A percentile compares a stretch with the other conserved stretches of the same genome.
These are phyloP conservation scores for Wallacemonas sp. DNA, from an alignment of 208 protist species.

Conservation along the genomic window DNA sequence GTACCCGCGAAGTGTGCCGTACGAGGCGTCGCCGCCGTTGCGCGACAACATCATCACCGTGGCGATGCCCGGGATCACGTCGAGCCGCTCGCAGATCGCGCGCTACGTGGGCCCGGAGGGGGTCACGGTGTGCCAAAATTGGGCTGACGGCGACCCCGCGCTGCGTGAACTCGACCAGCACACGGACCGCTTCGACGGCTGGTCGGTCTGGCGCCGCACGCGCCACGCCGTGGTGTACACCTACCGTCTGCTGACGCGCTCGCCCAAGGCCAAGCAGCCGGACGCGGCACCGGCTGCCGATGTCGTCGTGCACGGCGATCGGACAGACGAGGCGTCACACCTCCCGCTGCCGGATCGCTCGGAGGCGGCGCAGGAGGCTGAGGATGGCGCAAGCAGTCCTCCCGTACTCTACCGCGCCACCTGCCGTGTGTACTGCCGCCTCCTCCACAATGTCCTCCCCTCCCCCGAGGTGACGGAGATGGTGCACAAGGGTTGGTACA, in stretches of 20 bases:
- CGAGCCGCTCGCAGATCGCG: constrained; percentile 57
- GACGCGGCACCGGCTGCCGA: not conserved
- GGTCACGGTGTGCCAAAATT: constrained; percentile 71
- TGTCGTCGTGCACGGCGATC: too few species aligned
- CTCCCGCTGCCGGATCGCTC: too few species aligned
- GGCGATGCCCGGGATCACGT: constrained; percentile 70
- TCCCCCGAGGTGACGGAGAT: constrained; percentile 81
- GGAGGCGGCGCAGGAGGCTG: not conserved
- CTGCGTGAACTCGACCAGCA: constrained; percentile 3
- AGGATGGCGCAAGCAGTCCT: constrained; percentile 16
- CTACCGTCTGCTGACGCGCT: not conserved
- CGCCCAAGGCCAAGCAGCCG: not conserved
- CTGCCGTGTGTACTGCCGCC: constrained; percentile 60
- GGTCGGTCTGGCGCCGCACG: not conserved
- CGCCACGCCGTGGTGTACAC: not conserved
- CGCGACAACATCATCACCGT: constrained; percentile 86
- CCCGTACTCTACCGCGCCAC: constrained; percentile 56
- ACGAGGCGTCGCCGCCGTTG: constrained; percentile 54
- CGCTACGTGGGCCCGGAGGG: constrained; percentile 67
- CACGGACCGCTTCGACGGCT: constrained; percentile 6
- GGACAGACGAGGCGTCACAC: too few species aligned
- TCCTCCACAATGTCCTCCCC: constrained; percentile 78
- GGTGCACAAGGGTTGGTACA: constrained; percentile 50
- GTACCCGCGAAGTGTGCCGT: constrained; percentile 53
- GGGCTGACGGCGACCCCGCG: constrained; percentile 30